Evolutionary conservation across 257 asterid species (phyloP), one percentile per base, ranked within the genome.

Genomic region (Misopates orontium): DNA sequence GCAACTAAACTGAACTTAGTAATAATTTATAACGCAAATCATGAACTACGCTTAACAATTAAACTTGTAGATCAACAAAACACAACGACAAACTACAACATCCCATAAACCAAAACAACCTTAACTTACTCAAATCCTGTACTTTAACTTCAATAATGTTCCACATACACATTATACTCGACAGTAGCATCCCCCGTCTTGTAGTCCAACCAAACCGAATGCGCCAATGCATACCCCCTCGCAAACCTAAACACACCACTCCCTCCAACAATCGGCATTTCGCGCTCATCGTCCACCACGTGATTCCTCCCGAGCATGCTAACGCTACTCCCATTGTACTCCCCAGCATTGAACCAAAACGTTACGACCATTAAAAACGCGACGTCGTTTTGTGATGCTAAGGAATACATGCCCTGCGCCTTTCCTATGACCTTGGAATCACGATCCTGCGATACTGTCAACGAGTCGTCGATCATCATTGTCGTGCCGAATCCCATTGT

Each of bases 181-280:
- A 77, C 81, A 11, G 79, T 40, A 7, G 83, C 86, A 81, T 81
- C 83, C 25, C 83, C 81, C 0, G 77, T 71, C 3, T 54, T 66
- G 3, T 24, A 31, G 62, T 74, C 83, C 62, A 66, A 41, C 83
- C 72, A 60, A 17, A 68, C 48, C 0, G 85, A 68, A 21, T 72
- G 80, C 0, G 79, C 81, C 62, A 77, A 58, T 10, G 85, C 85
- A 53, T 65, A 80, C 0, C 85, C 83, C n/a, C 73, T 71, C 0
- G 73, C 79, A n/a, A 68, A 16, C 78, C 85, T 65, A 66, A 80
- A 80, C 53, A 61, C 1, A 8, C 85, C 83, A 10, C 71, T 71
- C 51, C 85, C 85, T 5, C 85, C 85, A n/a, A 80, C 79, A 8
- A 80, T 72, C 1, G 83, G 81, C 85, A 80, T 77, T 50, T 80